Base-by-base conservation (phyloP, 2,329 filamentous ascomycete species). In the Ceratocystis variospora region DNA sequence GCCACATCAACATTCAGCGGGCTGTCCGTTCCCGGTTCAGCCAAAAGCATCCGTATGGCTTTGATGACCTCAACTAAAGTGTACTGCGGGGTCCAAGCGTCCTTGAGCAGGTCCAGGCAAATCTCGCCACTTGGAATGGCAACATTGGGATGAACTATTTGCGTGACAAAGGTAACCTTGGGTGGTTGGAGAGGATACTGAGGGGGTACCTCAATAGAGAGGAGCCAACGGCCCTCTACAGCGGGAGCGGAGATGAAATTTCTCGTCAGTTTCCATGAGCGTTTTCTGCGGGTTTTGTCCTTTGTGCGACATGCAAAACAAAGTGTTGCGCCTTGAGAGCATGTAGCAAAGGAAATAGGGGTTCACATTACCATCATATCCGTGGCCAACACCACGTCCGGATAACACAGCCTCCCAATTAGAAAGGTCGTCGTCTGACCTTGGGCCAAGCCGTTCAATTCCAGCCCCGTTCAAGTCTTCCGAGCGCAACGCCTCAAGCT, bases 31-130 rank as follows among this genome's bases (percentile, higher is more conserved):
- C 86, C 89, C 0, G 88, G 87, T 69, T 80, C 84, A 64, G 74
- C 71, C 66, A 90, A 78, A 71, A 94, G 79, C 77, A 88, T 82
- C 70, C 88, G 83, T 69, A 93, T 82, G 61, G 85, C 85, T 71
- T 88, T 86, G 72, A 93, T 78, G 68, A 87, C 88, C 72, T 87
- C 83, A 45, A 87, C 82, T 22, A 97, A 81, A 50, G 87, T 92
- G 75, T 96, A 94, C 19, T 90, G 86, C 0, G 92, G 89, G 68
- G 89, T 88, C 93, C 93, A 97, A 19, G 82, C 82, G 66, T 87
- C 82, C 73, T 82, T 82, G 68, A 99, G 80, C 69, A 97, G 81
- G 73, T 96, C 94, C 33, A 97, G 84, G 75, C 94, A 99, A 73
- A 99, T 94, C 76, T 96, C 92, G 71, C 94, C 94, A 1, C 85